These are phyloP conservation scores for Centrapalus pauciflorus DNA, from an alignment of 129 eudicot species.

Conservation along the genomic window DNA sequence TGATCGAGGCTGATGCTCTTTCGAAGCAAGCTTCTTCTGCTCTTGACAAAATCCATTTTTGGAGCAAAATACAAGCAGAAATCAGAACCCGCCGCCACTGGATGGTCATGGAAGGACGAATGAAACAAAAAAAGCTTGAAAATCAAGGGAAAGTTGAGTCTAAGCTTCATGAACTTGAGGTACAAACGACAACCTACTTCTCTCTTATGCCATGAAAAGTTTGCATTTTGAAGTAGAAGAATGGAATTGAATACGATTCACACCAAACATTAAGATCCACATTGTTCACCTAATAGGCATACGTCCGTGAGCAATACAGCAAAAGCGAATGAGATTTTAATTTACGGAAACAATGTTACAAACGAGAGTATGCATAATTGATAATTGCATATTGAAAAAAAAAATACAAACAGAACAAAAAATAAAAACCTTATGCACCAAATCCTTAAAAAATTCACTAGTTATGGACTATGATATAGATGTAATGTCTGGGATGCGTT, in stretches of 20 bases:
- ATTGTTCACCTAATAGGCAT: too few relatives aligned
- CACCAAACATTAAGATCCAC: background rate
- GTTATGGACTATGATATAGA: too few relatives aligned
- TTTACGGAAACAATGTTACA: too few relatives aligned
- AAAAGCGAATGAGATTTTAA: too few relatives aligned
- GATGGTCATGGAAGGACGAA: constrained; percentile 47
- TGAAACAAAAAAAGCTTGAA: constrained; percentile 47
- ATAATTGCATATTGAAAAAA: too few relatives aligned
- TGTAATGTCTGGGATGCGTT: too few relatives aligned
- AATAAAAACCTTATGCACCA: too few relatives aligned
- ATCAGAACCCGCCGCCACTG: constrained; percentile 46
- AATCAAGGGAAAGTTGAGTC: constrained; percentile 54
- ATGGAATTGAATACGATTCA: background rate
- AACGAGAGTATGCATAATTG: too few relatives aligned
- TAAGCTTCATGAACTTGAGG: constrained; percentile 67
- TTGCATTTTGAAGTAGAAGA: background rate
- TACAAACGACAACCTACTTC: constrained; percentile 1
- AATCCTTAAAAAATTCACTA: too few relatives aligned
- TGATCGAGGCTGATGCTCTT: constrained; percentile 31
- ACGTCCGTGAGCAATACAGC: too few relatives aligned
- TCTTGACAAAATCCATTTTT: constrained; percentile 43
- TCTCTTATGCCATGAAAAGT: background rate
- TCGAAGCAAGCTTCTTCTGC: constrained; percentile 45
- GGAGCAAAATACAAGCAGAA: constrained; percentile 57
- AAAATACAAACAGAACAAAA: too few relatives aligned